Evolutionary conservation across 2,329 filamentous ascomycete species (phyloP).

Genomic region (Diaporthe sp.): DNA sequence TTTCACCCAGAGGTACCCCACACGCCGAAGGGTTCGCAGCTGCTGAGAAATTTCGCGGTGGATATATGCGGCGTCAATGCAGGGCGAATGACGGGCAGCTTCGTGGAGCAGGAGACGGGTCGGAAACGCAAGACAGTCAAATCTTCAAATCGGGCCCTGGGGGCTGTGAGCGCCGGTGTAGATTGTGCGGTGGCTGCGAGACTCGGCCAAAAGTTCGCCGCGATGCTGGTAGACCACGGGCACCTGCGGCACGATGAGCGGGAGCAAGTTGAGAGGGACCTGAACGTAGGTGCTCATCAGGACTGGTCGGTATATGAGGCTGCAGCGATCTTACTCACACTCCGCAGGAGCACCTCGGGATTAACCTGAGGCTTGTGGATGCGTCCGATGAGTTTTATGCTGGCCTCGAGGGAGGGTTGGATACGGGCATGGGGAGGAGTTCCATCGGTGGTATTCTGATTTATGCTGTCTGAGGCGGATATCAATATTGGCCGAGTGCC

Average conservation of each 20-base stretch:
- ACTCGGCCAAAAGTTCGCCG: constrained; percentile 78
- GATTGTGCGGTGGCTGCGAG: constrained; percentile 88
- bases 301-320: constrained; percentile 8
- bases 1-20: constrained; percentile 84
- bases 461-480: constrained; percentile 35
- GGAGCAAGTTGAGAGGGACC: constrained; percentile 77
- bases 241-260: constrained; percentile 90
- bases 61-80: constrained; percentile 82
- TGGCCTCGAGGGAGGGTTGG: constrained; percentile 79
- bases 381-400: constrained; percentile 82
- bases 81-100: constrained; percentile 89
- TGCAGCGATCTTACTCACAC: constrained; percentile 54
- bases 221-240: constrained; percentile 86
- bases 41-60: constrained; percentile 87
- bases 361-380: constrained; percentile 91
- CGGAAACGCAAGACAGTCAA: constrained; percentile 88
- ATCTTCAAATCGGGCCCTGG: constrained; percentile 79
- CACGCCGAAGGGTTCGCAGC: constrained; percentile 70
- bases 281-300: constrained; percentile 35
- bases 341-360: constrained; percentile 82
- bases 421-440: constrained; percentile 89
- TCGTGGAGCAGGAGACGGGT: constrained; percentile 82
- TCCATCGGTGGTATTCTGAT: constrained; percentile 55
- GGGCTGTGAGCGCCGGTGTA: constrained; percentile 76
- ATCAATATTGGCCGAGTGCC: not conserved